Evolutionary conservation across 805 yeast species (phyloP).

Genomic region (Metschnikowia proteae): DNA sequence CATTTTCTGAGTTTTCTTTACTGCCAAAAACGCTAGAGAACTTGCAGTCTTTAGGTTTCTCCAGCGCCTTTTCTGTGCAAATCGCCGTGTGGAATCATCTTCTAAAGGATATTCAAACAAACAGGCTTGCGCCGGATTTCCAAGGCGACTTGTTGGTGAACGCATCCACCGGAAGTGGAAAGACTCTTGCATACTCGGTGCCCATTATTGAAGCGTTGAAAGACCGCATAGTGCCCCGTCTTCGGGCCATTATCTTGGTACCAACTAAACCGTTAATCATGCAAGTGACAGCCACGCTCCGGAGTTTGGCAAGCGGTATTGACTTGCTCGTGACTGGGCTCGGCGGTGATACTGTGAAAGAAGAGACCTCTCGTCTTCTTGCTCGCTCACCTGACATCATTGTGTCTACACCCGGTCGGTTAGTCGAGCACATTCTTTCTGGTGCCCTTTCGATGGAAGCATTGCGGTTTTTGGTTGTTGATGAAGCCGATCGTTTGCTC

Average conservation of each 20-base stretch:
- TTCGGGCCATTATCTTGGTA: conserved; percentile 74
- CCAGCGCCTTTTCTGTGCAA: conserved; percentile 74
- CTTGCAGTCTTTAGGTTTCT: conserved; percentile 43
- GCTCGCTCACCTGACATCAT: conserved; percentile 59
- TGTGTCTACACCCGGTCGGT: conserved; percentile 73
- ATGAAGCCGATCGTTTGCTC: conserved; percentile 78
- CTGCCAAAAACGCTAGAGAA: conserved; percentile 44
- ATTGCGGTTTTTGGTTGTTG: conserved; percentile 64
- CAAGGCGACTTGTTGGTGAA: conserved; percentile 81
- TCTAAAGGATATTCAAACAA: conserved; percentile 41
- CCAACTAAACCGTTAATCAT: conserved; percentile 86
- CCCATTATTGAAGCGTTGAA: conserved; percentile 74
- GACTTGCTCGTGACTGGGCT: conserved; percentile 60
- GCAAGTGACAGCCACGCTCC: conserved; percentile 72
- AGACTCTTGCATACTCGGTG: conserved; percentile 81
- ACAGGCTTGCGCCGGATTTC: conserved; percentile 45
- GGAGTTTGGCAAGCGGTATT: conserved; percentile 60
- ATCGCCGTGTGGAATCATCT: conserved; percentile 56
- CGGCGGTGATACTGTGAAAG: conserved; percentile 53
- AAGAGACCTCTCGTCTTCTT: conserved; percentile 54
- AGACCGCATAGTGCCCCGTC: conserved; percentile 61
- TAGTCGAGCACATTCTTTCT: conserved; percentile 66
- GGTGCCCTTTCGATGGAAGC: conserved; percentile 45
- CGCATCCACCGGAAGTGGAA: conserved; percentile 96
- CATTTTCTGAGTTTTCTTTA: conserved; percentile 49